Base-by-base conservation (phyloP, 2,329 filamentous ascomycete species). In the Exophiala dermatitidis region DNA sequence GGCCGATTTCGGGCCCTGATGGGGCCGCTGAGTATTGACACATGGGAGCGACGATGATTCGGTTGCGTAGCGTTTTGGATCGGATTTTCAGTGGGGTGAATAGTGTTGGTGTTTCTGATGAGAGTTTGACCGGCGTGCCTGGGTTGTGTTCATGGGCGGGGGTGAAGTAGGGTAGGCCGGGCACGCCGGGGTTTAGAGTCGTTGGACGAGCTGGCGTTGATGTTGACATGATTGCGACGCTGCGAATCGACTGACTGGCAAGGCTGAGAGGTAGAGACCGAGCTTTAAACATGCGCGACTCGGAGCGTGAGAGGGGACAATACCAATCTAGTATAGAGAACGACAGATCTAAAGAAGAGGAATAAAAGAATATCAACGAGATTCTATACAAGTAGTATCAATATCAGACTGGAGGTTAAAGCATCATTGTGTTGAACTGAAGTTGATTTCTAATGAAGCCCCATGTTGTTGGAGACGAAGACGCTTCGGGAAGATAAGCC, bases 41-140 rank as follows among this genome's bases (percentile, higher is more conserved):
- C 79, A 84, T 83, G 52, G 81, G 81, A 48, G 77, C 60, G 4
- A 74, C 46, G 47, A 72, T 74, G 64, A 83, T 73, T 52, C 81
- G 78, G 69, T 83, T 83, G 56, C 72, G 70, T 28, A 83, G 69
- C 37, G 72, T 74, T 51, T 81, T 62, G 55, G 70, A 72, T 50
- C 80, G 77, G 61, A 81, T 77, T 52, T 67, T 73, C 57, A 83
- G 69, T 7, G 81, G 81, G 2, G 48, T 57, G 50, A 64, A 64
- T 10, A 64, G 60, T 3, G 59, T 63, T 8, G 60, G 60, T 9
- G 54, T 52, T 26, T 46, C 51, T 10, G 48, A 12, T 29, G 56
- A 46, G n/a, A 38, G 30, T 8, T 44, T 48, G 46, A 57, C 53
- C 12, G 58, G 57, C 7, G 49, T 34, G 5, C 61, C 61, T 3